Percentiles rank a stretch among this genome's conserved stretches.
These are phyloP conservation scores for Delitschia confertaspora DNA, from an alignment of 495 filamentous ascomycete genomes.

Conservation along the genomic window DNA sequence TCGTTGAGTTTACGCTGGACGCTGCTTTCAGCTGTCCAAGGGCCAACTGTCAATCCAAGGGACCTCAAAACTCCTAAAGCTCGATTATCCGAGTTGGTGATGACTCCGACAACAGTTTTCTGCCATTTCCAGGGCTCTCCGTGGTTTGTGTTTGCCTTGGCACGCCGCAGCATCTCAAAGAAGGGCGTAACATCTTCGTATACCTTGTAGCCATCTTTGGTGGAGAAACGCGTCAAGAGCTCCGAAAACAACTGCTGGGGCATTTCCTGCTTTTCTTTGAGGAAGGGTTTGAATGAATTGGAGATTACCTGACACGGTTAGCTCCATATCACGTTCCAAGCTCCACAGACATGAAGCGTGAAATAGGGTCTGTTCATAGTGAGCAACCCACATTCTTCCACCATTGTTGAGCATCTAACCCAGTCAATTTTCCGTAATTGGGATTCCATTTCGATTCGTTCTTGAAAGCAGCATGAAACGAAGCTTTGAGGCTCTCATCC, in stretches of 20 bases:
- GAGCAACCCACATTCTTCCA: conserved; percentile 50
- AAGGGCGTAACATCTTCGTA: conserved; percentile 47
- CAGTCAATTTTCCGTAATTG: conserved; percentile 58
- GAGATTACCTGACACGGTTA: conserved; percentile 33
- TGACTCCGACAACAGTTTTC: conserved; percentile 50
- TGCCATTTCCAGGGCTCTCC: conserved; percentile 31
- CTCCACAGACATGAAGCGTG: background rate
- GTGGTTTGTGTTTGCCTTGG: conserved; percentile 1
- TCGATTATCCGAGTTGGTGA: conserved; percentile 73
- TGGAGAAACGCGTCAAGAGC: conserved; percentile 54
- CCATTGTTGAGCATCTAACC: conserved; percentile 52
- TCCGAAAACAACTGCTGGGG: conserved; percentile 45
- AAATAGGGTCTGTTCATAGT: background rate
- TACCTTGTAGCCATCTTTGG: conserved; percentile 51
- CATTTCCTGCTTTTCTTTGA: conserved; percentile 25
- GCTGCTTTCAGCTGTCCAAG: conserved; percentile 10
- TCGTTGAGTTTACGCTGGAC: conserved; percentile 1
- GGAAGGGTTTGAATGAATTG: conserved; percentile 39
- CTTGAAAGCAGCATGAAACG: conserved; percentile 45
- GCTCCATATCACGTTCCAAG: background rate
- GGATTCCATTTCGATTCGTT: conserved; percentile 43
- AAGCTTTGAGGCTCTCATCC: conserved; percentile 32
- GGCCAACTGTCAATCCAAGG: conserved; percentile 51
- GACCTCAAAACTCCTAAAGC: conserved; percentile 52
- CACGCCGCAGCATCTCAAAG: conserved; percentile 40